Conservation (phyloP, 73 alveolate species). For the Uronychia setigera region DNA sequence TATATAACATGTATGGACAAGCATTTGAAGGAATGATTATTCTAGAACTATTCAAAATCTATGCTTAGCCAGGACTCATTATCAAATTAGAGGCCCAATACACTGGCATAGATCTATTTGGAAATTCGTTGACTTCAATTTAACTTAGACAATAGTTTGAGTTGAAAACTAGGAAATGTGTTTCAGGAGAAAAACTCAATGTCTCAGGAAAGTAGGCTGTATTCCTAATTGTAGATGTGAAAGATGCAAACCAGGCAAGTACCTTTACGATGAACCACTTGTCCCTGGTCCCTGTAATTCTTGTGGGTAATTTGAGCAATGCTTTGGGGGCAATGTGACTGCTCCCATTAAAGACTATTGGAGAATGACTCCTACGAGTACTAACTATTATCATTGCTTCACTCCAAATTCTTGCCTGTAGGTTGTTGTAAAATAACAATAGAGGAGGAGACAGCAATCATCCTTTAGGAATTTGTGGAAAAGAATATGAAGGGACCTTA, state of each 20-base stretch:
- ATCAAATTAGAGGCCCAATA: no score
- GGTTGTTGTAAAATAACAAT: neutral
- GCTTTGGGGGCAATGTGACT: conserved; percentile 5
- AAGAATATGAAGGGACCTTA: conserved; percentile 33
- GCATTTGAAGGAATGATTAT: neutral
- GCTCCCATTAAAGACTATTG: neutral
- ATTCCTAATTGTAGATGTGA: neutral
- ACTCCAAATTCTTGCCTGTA: neutral
- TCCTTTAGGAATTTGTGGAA: conserved; percentile 37
- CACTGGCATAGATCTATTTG: no score
- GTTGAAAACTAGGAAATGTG: neutral
- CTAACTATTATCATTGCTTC: neutral
- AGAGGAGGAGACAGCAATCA: neutral
- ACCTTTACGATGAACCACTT: neutral
- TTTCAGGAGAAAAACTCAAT: neutral
- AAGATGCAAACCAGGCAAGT: conserved; percentile 6
- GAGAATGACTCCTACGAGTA: neutral
- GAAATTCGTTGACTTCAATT: neutral
- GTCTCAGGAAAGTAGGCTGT: neutral
- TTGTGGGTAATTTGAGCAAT: neutral
- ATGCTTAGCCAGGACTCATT: neutral
- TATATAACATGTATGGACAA: neutral
- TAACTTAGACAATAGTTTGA: neutral
- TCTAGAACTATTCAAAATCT: neutral
- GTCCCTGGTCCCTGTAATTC: neutral